These are phyloP conservation scores for Lactarius deliciosus DNA, from an alignment of 768 basidiomycete species.

Conservation along the genomic window DNA sequence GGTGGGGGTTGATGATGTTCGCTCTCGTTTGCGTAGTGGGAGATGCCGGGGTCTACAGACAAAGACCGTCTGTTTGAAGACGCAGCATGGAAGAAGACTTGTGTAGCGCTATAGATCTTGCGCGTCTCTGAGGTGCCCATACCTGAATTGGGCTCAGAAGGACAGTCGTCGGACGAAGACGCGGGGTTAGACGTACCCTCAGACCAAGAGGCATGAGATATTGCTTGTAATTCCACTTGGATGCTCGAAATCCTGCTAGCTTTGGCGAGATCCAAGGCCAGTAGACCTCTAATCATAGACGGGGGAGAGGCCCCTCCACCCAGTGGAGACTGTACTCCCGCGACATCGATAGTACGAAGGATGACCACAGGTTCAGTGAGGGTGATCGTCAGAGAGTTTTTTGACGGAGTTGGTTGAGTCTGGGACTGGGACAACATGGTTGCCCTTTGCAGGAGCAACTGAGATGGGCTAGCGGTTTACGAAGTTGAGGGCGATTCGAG, in stretches of 20 bases:
- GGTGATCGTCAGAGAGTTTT: slow-evolving; percentile 43
- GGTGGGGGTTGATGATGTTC: slow-evolving; percentile 40
- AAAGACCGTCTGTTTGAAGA: slow-evolving; percentile 45
- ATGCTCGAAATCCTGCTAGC: slow-evolving; percentile 86
- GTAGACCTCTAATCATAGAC: slow-evolving; percentile 62
- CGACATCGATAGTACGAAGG: slow-evolving; percentile 43
- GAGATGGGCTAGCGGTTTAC: not conserved
- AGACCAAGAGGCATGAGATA: slow-evolving; percentile 71
- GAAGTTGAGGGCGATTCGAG: not conserved
- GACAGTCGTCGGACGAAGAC: slow-evolving; percentile 20
- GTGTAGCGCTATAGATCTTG: slow-evolving; percentile 65
- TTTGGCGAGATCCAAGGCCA: slow-evolving; percentile 65
- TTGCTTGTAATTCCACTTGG: slow-evolving; percentile 74
- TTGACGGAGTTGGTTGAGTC: slow-evolving; percentile 36
- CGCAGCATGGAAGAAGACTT: slow-evolving; percentile 68
- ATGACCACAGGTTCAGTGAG: slow-evolving; percentile 59
- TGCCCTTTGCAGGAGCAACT: not conserved
- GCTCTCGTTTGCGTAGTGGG: slow-evolving; percentile 41
- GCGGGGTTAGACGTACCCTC: slow-evolving; percentile 59
- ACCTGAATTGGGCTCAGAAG: slow-evolving; percentile 51
- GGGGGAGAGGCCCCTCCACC: slow-evolving; percentile 43
- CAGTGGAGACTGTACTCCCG: slow-evolving; percentile 34
- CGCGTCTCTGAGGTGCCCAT: slow-evolving; percentile 78
- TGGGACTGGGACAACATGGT: slow-evolving; percentile 1
- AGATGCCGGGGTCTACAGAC: slow-evolving; percentile 53